phyloP scores from a whole-genome alignment of 139 green algal species.

The Volvox africanus region DNA sequence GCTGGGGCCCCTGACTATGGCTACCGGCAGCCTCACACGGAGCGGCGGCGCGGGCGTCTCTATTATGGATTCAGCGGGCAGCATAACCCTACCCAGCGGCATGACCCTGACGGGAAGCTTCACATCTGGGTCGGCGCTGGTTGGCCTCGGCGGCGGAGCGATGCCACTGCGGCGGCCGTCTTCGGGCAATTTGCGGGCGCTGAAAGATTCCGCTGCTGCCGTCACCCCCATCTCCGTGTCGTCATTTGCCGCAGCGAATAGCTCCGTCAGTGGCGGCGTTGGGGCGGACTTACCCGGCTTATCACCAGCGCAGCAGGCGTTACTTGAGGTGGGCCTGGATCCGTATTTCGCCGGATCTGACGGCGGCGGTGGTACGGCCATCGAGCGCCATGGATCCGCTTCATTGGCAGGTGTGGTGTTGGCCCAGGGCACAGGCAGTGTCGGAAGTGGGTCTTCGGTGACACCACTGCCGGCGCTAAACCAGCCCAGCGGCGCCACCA shows the following conservation, averaged over 20 bases:
- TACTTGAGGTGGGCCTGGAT: constrained; percentile 14
- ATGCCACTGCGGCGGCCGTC: neutral
- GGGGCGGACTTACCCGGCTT: neutral
- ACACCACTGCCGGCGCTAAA: neutral
- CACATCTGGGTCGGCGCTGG: neutral
- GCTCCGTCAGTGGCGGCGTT: neutral
- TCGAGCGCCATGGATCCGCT: neutral
- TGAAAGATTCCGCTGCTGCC: neutral
- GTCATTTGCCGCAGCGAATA: neutral
- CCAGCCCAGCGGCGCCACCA: neutral
- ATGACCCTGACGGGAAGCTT: neutral
- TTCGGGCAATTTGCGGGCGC: neutral
- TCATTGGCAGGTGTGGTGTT: neutral
- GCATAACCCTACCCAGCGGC: neutral
- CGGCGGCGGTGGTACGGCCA: neutral
- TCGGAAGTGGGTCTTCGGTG: neutral
- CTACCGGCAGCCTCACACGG: neutral
- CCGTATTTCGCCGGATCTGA: neutral
- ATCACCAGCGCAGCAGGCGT: neutral
- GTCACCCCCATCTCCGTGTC: neutral
- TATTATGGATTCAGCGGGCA: neutral
- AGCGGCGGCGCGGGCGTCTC: neutral
- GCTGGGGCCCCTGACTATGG: neutral
- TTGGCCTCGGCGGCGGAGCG: neutral
- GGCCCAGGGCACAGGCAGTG: neutral